Percentiles rank a stretch among this genome's conserved stretches.
Conservation (phyloP, 306 rosid genomes). For the Citrullus colocynthis region DNA sequence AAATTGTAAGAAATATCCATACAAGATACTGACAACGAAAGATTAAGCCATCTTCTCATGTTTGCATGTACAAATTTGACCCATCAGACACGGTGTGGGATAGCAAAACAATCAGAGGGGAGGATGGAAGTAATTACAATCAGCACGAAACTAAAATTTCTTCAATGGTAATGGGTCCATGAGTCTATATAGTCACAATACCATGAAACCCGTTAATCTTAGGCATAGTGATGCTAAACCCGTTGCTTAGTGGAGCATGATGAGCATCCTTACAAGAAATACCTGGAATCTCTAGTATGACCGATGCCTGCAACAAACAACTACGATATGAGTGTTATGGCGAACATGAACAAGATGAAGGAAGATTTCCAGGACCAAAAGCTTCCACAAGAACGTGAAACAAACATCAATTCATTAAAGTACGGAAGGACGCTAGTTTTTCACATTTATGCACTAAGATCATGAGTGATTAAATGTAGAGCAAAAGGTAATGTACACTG, state of each 20-base stretch:
- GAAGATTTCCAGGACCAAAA: background rate
- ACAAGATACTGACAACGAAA: background rate
- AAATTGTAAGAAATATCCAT: background rate
- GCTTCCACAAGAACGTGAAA: background rate
- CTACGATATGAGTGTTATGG: background rate
- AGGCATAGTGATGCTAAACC: background rate
- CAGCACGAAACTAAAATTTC: background rate
- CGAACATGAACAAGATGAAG: background rate
- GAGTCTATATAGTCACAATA: background rate
- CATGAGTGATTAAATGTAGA: background rate
- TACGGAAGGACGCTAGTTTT: background rate
- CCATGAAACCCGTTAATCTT: background rate
- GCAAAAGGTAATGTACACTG: background rate
- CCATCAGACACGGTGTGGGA: background rate
- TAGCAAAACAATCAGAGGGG: background rate
- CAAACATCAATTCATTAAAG: background rate
- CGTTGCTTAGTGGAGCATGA: background rate
- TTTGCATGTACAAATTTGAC: background rate
- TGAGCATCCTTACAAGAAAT: background rate
- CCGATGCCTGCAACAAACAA: conserved; percentile 1
- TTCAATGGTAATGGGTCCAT: background rate
- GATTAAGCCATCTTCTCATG: background rate
- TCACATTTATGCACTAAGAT: background rate
- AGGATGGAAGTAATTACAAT: background rate
- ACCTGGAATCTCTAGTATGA: background rate